Base-by-base conservation (phyloP, 2,329 filamentous ascomycete species). In the Fusarium luffae region DNA sequence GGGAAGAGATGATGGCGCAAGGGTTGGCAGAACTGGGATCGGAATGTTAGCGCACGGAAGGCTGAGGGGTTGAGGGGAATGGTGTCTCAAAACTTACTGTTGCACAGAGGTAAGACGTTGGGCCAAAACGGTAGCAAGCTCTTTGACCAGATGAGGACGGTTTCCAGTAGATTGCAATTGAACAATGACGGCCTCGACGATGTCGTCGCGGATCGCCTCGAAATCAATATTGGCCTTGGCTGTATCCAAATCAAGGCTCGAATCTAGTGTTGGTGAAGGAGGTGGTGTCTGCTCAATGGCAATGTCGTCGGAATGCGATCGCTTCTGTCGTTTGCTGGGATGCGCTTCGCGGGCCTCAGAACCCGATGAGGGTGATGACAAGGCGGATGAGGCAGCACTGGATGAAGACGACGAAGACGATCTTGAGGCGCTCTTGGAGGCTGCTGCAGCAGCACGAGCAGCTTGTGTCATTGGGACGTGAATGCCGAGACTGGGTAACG, bases 1-100 rank as follows among this genome's bases (percentile, higher is more conserved):
- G 91, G 46, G 96, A 98, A 3, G 94, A 97, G 73, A 99, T 94
- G 75, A 99, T 93, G 61, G 96, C 95, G 76, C 93, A 93, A 59
- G 94, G 95, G 78, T 98, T 98, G 54, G 95, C 94, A 71, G 96
- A 98, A 82, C 96, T 98, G 78, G 59, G 70, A 74, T 70, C 69
- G 71, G 49, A 66, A 71, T 75, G 76, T 75, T 71, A 78, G 76
- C 67, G 54, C 48, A 60, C 47, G 58, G 50, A 58, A 52, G 50
- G 47, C 23, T 37, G 47, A 63, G 44, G 61, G 60, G 70, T 64
- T 60, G 54, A 54, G 58, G 47, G 69, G 37, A 51, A 58, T 56
- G 49, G 56, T 52, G 55, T 37, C 59, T 46, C 30, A 48, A 48
- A 54, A 88, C 94, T 81, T 89, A 98, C 95, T 95, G 95, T 83